Evolutionary conservation across 2,329 filamentous ascomycete species (phyloP).

Genomic region (Pleurostoma richardsiae): DNA sequence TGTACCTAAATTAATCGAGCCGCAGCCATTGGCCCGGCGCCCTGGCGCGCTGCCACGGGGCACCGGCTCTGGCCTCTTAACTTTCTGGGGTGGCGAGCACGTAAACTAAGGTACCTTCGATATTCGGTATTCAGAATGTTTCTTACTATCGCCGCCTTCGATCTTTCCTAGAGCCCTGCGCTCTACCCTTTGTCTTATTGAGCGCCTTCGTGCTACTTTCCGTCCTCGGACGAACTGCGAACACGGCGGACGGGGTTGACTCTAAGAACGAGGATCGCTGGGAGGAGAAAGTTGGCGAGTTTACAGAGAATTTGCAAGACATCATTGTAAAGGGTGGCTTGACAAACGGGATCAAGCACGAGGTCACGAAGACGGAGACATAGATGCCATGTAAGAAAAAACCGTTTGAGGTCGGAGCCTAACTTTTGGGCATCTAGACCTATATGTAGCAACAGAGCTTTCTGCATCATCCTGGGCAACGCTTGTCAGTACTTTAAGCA

Average conservation of each 20-base stretch:
- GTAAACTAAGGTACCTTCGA: no score
- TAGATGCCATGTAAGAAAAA: constrained; percentile 6
- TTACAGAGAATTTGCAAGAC: constrained; percentile 15
- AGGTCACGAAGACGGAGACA: neutral
- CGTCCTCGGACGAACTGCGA: constrained; percentile 6
- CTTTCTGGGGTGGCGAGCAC: no score
- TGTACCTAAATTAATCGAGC: no score
- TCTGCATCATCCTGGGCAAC: no score
- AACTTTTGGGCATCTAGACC: no score
- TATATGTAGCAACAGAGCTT: no score
- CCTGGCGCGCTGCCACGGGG: no score
- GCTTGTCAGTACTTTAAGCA: no score
- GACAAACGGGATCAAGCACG: constrained; percentile 11
- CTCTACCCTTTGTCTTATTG: constrained; percentile 17
- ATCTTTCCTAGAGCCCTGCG: no score
- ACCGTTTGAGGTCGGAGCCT: constrained; percentile 14
- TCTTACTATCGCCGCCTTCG: constrained; percentile 1
- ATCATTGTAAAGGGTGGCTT: constrained; percentile 14
- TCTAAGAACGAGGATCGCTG: constrained; percentile 12
- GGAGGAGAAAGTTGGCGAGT: constrained; percentile 17
- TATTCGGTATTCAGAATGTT: neutral
- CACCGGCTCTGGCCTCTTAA: no score
- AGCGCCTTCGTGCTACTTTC: constrained; percentile 15
- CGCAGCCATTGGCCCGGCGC: no score
- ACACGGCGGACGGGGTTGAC: constrained; percentile 1